Conservation (phyloP, 345 rosid species). For the Eutrema heterophyllum region DNA sequence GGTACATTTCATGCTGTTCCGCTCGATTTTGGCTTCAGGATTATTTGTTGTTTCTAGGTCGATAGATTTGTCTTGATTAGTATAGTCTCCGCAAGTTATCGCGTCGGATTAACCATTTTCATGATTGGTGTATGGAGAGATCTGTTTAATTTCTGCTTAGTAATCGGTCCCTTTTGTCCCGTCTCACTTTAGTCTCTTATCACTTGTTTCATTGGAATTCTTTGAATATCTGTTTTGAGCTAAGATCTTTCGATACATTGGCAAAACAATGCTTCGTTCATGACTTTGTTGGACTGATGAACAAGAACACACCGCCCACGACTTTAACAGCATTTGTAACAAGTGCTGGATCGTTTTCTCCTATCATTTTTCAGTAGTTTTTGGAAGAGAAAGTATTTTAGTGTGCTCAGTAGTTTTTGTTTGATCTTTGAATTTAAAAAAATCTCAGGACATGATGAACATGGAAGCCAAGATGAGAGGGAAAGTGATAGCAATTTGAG, state of each 20-base stretch:
- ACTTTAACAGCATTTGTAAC: neutral
- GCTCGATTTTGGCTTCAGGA: neutral
- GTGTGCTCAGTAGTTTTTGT: neutral
- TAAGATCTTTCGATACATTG: neutral
- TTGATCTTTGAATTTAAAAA: neutral
- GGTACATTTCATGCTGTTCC: neutral
- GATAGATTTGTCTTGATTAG: neutral
- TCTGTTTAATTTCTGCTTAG: neutral
- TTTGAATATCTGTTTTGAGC: constrained; percentile 2
- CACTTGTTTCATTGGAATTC: neutral
- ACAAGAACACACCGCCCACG: neutral
- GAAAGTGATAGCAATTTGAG: constrained; percentile 57
- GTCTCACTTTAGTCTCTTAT: no score
- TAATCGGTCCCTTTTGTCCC: neutral
- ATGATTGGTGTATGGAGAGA: neutral
- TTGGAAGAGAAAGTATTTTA: neutral
- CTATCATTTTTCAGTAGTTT: neutral
- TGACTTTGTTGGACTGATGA: neutral
- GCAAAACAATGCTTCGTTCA: neutral
- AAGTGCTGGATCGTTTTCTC: neutral
- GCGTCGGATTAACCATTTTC: neutral
- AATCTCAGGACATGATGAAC: constrained; percentile 51
- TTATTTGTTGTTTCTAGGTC: neutral
- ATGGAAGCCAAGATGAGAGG: constrained; percentile 61
- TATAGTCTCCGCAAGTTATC: neutral